Evolutionary conservation across 441 rosid species (phyloP), one percentile per base, ranked within the genome.

Genomic region (Erodium texanum): DNA sequence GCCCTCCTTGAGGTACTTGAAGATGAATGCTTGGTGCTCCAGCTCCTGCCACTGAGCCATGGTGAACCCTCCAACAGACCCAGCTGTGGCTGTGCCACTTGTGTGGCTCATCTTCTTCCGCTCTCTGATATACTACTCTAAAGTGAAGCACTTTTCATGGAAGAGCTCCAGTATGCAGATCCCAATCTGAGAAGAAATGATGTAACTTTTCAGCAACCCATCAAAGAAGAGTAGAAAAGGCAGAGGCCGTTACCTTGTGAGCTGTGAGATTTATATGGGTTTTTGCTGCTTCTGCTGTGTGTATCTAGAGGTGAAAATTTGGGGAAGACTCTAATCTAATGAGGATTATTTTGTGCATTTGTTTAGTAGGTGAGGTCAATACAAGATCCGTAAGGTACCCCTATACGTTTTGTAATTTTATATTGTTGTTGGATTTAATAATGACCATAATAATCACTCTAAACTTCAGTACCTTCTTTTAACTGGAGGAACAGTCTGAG

Each of bases 11-110:
- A 93, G 84, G 80, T 88, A 91, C 82, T 91, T 93, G 77, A 82
- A 93, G 74, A 93, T 82, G 18, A 93, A 77, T 56, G 96, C 92
- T 85, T 93, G 99, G 69, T 89, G 93, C 70, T 93, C 96, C 70
- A 93, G 96, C 75, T 93, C 99, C 80, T 93, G 96, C 90, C 88
- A 91, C 52, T 93, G 99, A 68, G 93, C 76, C 22, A 87, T 76
- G 52, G 97, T 91, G 86, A 93, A 91, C 43, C 32, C 34, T 23
- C 65, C 15, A 27, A 27, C 58, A 24, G 65, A 11, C 20, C 9
- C 16, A 27, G 52, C 52, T n/a, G 58, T 50, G 58, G 20, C 19
- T 16, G 20, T 4, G 58, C 58, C 58, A 50, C 20, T 50, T 20
- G 7, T 15, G 58, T 50, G 58, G 58, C 20, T 50, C 58, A 50